Conservation (phyloP, 139 green algal species). For the Coccomyxa sp. region DNA sequence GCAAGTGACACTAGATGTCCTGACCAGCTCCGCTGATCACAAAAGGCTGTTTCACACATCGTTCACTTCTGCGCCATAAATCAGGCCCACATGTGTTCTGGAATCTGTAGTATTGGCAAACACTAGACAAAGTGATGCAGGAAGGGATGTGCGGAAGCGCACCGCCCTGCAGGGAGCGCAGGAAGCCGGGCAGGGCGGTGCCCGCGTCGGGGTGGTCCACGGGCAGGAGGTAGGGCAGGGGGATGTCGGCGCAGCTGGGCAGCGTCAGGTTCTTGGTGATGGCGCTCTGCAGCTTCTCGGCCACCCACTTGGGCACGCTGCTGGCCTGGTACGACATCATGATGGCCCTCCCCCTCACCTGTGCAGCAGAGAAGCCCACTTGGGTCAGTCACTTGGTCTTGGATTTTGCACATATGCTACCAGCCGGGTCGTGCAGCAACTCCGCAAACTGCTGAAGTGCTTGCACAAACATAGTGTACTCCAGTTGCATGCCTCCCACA, state of each 20-base stretch:
- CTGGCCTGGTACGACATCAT: conserved; percentile 38
- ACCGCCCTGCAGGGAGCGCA: not conserved
- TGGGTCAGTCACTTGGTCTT: too few species aligned
- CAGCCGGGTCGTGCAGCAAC: not conserved
- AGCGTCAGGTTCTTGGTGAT: conserved; percentile 52
- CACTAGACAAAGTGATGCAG: not conserved
- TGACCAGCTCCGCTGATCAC: not conserved
- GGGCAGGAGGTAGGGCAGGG: conserved; percentile 28
- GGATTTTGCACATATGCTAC: not conserved
- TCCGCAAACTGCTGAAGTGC: too few species aligned
- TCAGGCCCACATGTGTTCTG: not conserved
- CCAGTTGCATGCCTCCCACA: too few species aligned
- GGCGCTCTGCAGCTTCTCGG: conserved; percentile 29
- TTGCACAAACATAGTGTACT: too few species aligned
- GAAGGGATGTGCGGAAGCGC: not conserved
- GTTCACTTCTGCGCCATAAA: not conserved
- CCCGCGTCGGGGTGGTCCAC: conserved; percentile 16
- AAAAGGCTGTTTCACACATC: not conserved
- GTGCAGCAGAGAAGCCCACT: not conserved
- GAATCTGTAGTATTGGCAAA: not conserved
- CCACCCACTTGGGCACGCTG: conserved; percentile 38
- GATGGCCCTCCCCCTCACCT: conserved; percentile 43
- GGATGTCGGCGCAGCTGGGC: conserved; percentile 38
- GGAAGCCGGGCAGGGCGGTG: conserved; percentile 11
- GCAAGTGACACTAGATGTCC: not conserved